Percentiles rank a stretch among this genome's conserved stretches.
Evolutionary conservation across 2,329 filamentous ascomycete genomes (phyloP).

Genomic region (Trichoderma afroharzianum): DNA sequence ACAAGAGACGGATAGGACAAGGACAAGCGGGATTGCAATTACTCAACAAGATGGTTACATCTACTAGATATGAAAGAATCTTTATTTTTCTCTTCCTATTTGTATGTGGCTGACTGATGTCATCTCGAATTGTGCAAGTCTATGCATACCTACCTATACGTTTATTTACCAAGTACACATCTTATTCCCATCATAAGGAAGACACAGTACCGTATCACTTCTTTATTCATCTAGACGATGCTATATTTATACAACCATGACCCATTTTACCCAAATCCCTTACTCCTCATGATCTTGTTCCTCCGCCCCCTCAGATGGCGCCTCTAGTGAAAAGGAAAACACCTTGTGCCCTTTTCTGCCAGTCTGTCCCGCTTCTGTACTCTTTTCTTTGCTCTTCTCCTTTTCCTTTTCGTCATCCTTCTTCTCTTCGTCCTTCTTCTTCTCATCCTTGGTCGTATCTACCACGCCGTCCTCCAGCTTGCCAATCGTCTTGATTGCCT

Average conservation of each 20-base stretch:
- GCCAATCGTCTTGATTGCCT: conserved; percentile 40
- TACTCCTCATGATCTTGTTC: not conserved
- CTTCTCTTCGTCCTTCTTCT: conserved; percentile 24
- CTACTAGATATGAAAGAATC: not conserved
- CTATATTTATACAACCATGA: not conserved
- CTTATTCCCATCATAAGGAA: not conserved
- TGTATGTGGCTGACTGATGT: not conserved
- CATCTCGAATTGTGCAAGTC: not conserved
- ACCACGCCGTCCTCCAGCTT: conserved; percentile 37
- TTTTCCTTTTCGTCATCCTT: conserved; percentile 19
- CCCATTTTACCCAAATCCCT: not conserved
- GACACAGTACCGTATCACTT: not conserved
- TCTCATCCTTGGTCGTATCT: conserved; percentile 32
- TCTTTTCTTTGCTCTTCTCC: conserved; percentile 17
- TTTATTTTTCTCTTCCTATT: not conserved
- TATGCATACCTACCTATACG: not conserved
- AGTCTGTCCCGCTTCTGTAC: conserved; percentile 16
- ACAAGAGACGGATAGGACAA: not conserved
- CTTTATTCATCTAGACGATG: not conserved
- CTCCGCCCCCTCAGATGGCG: conserved; percentile 20
- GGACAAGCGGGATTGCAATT: not conserved
- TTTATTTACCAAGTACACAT: not conserved
- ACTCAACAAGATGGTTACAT: not conserved
- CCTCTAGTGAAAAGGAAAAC: conserved; percentile 35
- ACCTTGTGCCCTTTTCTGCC: conserved; percentile 28